Percentiles rank a stretch among this genome's conserved stretches.
Conservation (phyloP, 2,329 filamentous ascomycete species). For the Paraconiothyrium brasiliense region DNA sequence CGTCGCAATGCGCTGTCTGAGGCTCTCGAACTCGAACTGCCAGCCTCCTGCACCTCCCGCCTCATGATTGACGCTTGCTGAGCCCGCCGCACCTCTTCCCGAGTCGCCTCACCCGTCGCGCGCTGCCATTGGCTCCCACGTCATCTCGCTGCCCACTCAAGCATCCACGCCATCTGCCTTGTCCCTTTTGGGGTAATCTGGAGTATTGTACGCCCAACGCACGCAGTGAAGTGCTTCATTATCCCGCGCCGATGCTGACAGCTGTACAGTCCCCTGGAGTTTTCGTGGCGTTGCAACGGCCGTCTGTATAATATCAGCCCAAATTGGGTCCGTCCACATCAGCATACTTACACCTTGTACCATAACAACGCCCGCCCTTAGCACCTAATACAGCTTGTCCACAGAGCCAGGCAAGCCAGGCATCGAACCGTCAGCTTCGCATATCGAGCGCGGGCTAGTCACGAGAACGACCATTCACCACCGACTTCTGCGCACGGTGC, state of each 20-base stretch:
- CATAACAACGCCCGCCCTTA: constrained; percentile 27
- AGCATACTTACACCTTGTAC: constrained; percentile 23
- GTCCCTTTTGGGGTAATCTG: constrained; percentile 44
- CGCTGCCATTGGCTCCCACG: constrained; percentile 45
- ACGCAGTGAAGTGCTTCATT: constrained; percentile 28
- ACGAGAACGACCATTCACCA: constrained; percentile 47
- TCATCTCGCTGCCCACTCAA: constrained; percentile 29
- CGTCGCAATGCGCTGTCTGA: constrained; percentile 51
- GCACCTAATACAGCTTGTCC: constrained; percentile 43
- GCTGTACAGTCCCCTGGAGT: constrained; percentile 32
- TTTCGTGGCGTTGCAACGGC: constrained; percentile 27
- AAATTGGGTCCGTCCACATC: constrained; percentile 11
- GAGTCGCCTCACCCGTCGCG: constrained; percentile 41
- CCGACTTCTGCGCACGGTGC: constrained; percentile 36
- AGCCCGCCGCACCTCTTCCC: constrained; percentile 40
- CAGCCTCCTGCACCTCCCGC: constrained; percentile 41
- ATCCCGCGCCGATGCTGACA: constrained; percentile 35
- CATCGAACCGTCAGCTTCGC: constrained; percentile 17
- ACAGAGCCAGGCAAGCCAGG: constrained; percentile 29
- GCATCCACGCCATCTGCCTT: constrained; percentile 40
- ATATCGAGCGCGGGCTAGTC: constrained; percentile 36
- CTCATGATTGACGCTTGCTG: constrained; percentile 48
- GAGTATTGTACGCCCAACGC: constrained; percentile 35
- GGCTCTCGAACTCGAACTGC: constrained; percentile 40
- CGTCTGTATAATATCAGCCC: constrained; percentile 37